Base-by-base conservation (phyloP, 208 protist genomes). In the Leptomonas seymouri region DNA sequence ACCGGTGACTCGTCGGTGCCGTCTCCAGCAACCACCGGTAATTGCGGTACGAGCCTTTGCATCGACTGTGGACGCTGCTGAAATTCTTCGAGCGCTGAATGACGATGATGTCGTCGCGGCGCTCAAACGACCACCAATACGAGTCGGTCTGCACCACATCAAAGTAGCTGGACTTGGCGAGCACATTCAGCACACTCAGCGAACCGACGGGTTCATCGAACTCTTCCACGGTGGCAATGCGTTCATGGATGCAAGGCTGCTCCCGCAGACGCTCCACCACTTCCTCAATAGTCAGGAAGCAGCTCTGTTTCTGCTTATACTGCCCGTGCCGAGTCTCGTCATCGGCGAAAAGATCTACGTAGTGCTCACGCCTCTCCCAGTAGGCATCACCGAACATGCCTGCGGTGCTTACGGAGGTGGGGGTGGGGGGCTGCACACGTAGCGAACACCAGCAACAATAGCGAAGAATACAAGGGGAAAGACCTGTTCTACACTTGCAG, bases 81-180 rank as follows among this genome's bases (percentile, higher is more conserved):
- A 86, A 90, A 69, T 83, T 80, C 48, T 70, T 71, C 15, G 74
- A 74, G 36, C 81, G 85, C 68, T 90, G 85, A 20, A 87, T 67
- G 3, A 90, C 79, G 55, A 87, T 61, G 18, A 71, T 39, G 54
- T 78, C 79, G 34, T 81, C 71, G 12, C 72, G 73, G 45, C 71
- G 62, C 65, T 90, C 85, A 45, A 87, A 49, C 20, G 85, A 90
- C 81, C 85, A 87, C 85, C 81, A 87, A 64, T 76, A 84, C 51
- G 50, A 74, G 14, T 61, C 65, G 4, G 85, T 85, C 63, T 90
- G 79, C 45, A 90, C 20, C 23, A 87, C 59, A n/a, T 78, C 67
- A 49, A 86, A 90, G 44, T 60, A 70, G 7, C 51, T 44, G 36
- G 75, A 51, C 63, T 64, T 70, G 34, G 65, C 72, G 34, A 78